Percentiles rank a stretch among this genome's conserved stretches.
These are phyloP conservation scores for Linnemannia exigua DNA, from an alignment of 192 early-diverging fungal genomes.

Conservation along the genomic window DNA sequence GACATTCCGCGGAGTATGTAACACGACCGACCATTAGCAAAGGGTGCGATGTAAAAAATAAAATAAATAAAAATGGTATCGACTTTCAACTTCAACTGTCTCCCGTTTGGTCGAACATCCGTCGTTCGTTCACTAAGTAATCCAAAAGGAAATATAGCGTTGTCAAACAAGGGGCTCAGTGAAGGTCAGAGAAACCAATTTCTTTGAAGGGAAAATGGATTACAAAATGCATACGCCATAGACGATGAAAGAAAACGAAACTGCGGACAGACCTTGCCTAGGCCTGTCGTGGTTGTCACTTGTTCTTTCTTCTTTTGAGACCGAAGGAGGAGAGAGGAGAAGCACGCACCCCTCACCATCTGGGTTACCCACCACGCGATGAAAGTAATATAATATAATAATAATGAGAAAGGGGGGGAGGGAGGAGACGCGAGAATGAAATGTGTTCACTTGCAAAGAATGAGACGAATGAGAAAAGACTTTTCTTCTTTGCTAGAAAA, in stretches of 20 bases:
- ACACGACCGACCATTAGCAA: background rate
- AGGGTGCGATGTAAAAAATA: background rate
- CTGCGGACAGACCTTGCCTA: background rate
- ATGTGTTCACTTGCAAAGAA: background rate
- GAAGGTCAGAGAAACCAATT: background rate
- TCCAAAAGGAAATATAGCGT: too few species aligned
- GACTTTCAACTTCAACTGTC: background rate
- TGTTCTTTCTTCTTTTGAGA: background rate
- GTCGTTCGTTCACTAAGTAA: too few species aligned
- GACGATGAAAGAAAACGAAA: too few species aligned
- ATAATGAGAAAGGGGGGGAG: background rate
- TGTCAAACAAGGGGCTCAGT: background rate
- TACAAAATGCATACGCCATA: too few species aligned
- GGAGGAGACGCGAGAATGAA: background rate
- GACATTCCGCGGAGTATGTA: conserved; percentile 10
- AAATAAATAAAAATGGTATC: background rate
- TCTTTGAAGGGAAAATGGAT: background rate
- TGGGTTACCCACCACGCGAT: too few species aligned
- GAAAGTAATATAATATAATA: background rate
- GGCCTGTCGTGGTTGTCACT: background rate
- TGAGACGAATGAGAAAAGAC: background rate
- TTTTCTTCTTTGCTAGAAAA: too few species aligned
- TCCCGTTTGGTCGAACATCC: too few species aligned
- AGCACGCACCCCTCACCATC: too few species aligned
- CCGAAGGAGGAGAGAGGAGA: background rate